A percentile compares a stretch with the other conserved stretches of the same genome.
Evolutionary conservation across 768 basidiomycete genomes (phyloP).

Genomic region (Trametes coccinea): DNA sequence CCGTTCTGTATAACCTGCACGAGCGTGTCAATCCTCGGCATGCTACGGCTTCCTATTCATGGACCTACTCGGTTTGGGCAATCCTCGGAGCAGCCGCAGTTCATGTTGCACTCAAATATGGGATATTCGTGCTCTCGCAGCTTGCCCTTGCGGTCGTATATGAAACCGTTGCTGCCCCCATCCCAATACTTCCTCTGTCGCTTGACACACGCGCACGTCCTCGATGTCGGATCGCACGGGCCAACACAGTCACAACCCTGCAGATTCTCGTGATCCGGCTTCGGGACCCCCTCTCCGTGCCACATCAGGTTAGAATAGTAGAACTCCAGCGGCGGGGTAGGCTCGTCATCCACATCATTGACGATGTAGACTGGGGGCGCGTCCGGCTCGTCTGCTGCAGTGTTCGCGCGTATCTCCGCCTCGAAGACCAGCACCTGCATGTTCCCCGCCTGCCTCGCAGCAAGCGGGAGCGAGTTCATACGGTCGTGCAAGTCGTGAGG

Average conservation of each 20-base stretch:
- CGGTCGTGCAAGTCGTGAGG: conserved; percentile 65
- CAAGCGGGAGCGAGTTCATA: conserved; percentile 52
- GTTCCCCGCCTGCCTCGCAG: conserved; percentile 40
- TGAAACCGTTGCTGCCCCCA: conserved; percentile 51
- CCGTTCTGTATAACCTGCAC: conserved; percentile 82
- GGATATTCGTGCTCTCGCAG: conserved; percentile 52
- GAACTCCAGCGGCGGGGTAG: conserved; percentile 84
- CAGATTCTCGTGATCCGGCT: conserved; percentile 58
- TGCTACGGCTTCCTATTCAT: not conserved
- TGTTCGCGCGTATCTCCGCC: conserved; percentile 64
- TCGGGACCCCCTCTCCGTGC: conserved; percentile 66
- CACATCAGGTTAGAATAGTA: conserved; percentile 84
- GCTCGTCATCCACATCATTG: conserved; percentile 67
- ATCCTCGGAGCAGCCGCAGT: conserved; percentile 78
- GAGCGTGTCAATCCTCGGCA: not conserved
- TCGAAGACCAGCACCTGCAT: conserved; percentile 59
- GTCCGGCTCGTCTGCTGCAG: conserved; percentile 62
- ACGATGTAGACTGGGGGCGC: conserved; percentile 68
- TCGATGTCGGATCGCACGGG: conserved; percentile 71
- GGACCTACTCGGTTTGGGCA: conserved; percentile 75
- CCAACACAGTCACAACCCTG: conserved; percentile 76
- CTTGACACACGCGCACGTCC: conserved; percentile 67
- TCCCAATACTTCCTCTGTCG: conserved; percentile 51
- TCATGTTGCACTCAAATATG: conserved; percentile 84
- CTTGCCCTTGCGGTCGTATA: conserved; percentile 63